A percentile compares a stretch with the other conserved stretches of the same genome.
Evolutionary conservation across 129 eudicot species (phyloP).

Genomic region (Helianthus tuberosus): DNA sequence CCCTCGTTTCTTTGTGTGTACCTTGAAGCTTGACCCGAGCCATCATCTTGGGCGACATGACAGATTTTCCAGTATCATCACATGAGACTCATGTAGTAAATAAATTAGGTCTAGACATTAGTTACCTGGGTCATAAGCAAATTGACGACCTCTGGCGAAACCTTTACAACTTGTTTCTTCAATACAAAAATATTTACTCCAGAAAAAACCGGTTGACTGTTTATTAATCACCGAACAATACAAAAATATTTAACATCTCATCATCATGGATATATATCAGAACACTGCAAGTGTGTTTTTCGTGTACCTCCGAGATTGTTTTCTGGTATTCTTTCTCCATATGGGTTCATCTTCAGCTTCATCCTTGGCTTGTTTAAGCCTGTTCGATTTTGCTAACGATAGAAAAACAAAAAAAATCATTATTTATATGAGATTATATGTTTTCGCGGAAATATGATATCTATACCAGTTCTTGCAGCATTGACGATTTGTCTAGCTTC

Average conservation of each 20-base stretch:
- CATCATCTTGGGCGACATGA: no score
- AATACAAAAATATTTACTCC: slow-evolving; percentile 80
- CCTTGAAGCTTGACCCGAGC: no score
- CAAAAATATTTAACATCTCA: neutral
- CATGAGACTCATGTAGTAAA: neutral
- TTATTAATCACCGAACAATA: neutral
- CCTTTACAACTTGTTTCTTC: slow-evolving; percentile 56
- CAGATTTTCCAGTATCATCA: no score
- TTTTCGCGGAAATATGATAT: neutral
- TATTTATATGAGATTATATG: neutral
- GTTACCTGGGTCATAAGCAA: slow-evolving; percentile 48
- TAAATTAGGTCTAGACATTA: slow-evolving; percentile 11
- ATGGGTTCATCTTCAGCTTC: slow-evolving; percentile 79
- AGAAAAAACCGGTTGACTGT: slow-evolving; percentile 77
- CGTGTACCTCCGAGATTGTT: slow-evolving; percentile 64
- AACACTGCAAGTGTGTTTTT: neutral
- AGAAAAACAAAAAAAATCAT: neutral
- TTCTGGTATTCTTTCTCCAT: slow-evolving; percentile 79
- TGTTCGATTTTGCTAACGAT: slow-evolving; percentile 59
- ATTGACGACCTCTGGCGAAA: slow-evolving; percentile 66
- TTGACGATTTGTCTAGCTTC: slow-evolving; percentile 48
- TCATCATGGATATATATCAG: neutral
- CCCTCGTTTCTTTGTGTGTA: no score
- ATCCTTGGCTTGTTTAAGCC: slow-evolving; percentile 80
- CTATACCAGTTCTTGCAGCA: slow-evolving; percentile 44